Base-by-base conservation (phyloP, 2,329 filamentous ascomycete species). In the Alternaria alternata region DNA sequence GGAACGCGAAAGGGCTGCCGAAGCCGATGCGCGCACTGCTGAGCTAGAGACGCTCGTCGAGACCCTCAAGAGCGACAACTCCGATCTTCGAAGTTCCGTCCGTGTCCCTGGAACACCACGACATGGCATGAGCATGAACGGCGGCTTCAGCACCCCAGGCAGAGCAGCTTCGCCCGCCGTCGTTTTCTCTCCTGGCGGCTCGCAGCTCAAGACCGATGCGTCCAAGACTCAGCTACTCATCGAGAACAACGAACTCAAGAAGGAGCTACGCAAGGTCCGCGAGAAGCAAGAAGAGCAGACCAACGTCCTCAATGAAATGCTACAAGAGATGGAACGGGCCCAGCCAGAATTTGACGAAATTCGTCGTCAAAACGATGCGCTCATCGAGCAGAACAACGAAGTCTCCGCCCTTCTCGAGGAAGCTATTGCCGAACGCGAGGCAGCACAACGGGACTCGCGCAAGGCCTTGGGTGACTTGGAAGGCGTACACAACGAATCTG, bases 341-440 rank as follows among this genome's bases (percentile, higher is more conserved):
- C 89, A 90, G 26, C 95, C 95, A 0, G 93, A 97, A 72, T 87
- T 97, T 30, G 89, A 96, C 63, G 94, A 98, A 68, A 82, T 96
- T 18, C 89, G 91, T 48, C 86, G 88, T 14, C 94, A 98, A 70
- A 89, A 94, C 64, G 89, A 92, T 54, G 88, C 91, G 32, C 85
- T 98, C 2, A 88, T 94, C 59, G 86, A 86, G 59, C 93, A 97
- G 67, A 89, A 96, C 38, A 85, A 92, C 34, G 91, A 95, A 64
- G 80, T 81, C 75, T 96, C 94, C 0, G 87, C 90, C 63, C 85
- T 97, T 24, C 88, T 96, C 8, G 92, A 97, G 62, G 88, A 92
- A 51, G 90, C 92, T 59, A 91, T 90, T 61, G 88, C 90, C 71
- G 92, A 94, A 72, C 89, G 93, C 39, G 94, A 98, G 66, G 79